Evolutionary conservation across 495 filamentous ascomycete species (phyloP).

Genomic region (Mytilinidion resinicola): DNA sequence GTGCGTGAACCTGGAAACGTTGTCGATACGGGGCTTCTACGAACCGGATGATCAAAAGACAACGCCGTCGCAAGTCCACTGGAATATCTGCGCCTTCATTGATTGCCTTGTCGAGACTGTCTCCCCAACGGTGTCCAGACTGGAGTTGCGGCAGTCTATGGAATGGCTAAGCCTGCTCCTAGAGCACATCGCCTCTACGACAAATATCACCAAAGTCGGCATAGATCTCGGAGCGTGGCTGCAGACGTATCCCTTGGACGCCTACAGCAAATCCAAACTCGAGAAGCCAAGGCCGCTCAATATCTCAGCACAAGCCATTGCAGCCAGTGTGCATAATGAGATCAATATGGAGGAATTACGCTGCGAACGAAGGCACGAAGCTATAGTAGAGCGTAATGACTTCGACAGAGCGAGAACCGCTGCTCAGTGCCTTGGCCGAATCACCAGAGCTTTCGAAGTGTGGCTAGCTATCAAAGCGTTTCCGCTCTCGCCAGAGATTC

Average conservation of each 20-base stretch:
- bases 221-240: constrained; percentile 21
- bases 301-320: neutral
- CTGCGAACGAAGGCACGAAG: no score
- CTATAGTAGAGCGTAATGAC: no score
- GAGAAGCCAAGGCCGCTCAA: neutral
- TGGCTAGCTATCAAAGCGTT: no score
- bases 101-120: neutral
- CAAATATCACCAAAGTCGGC: constrained; percentile 6
- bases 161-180: constrained; percentile 3
- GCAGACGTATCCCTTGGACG: constrained; percentile 14
- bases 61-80: neutral
- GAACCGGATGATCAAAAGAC: neutral
- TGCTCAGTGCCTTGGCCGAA: no score
- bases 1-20: neutral
- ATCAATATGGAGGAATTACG: neutral
- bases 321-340: neutral
- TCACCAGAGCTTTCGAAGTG: no score
- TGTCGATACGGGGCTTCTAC: neutral
- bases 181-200: neutral
- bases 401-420: no score
- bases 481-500: no score
- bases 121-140: neutral
- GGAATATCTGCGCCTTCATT: neutral
- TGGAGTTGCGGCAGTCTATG: constrained; percentile 1
- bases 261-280: neutral